phyloP scores from a whole-genome alignment of 768 basidiomycete genomes.

The Harrya chromipes region DNA sequence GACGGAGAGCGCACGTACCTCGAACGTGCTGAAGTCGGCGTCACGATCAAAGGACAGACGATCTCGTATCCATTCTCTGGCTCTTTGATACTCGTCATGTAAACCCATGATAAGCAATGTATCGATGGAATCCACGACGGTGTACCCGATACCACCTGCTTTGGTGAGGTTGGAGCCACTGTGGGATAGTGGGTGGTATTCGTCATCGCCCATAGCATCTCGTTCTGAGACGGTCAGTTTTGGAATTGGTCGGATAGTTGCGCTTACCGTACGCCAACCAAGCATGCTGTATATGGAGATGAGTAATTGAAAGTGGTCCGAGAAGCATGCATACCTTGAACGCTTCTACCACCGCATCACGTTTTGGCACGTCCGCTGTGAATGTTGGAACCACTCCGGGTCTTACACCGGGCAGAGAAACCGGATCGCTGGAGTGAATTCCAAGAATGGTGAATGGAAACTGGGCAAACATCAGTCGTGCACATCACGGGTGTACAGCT shows the following conservation, averaged over 20 bases:
- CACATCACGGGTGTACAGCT: background rate
- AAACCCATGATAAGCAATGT: conserved; percentile 86
- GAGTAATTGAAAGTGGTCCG: background rate
- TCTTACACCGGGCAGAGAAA: conserved; percentile 19
- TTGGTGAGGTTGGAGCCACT: conserved; percentile 74
- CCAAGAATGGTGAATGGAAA: conserved; percentile 12
- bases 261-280: conserved; percentile 77
- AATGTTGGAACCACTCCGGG: conserved; percentile 26
- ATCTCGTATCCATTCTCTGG: conserved; percentile 71
- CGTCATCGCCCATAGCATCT: conserved; percentile 89
- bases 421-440: background rate
- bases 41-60: conserved; percentile 74
- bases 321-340: conserved; percentile 58
- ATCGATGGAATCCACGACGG: conserved; percentile 85
- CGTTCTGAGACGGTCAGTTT: conserved; percentile 49
- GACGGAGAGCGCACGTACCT: conserved; percentile 47
- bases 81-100: conserved; percentile 71
- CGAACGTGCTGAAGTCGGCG: conserved; percentile 83
- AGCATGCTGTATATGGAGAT: conserved; percentile 56
- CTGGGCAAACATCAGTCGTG: conserved; percentile 13
- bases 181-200: conserved; percentile 82
- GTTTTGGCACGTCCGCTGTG: conserved; percentile 56
- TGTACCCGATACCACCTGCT: conserved; percentile 85
- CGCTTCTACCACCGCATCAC: conserved; percentile 70
- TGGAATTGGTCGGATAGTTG: conserved; percentile 14